Conservation (phyloP, 176 grass and related monocot species). For the Canna indica region DNA sequence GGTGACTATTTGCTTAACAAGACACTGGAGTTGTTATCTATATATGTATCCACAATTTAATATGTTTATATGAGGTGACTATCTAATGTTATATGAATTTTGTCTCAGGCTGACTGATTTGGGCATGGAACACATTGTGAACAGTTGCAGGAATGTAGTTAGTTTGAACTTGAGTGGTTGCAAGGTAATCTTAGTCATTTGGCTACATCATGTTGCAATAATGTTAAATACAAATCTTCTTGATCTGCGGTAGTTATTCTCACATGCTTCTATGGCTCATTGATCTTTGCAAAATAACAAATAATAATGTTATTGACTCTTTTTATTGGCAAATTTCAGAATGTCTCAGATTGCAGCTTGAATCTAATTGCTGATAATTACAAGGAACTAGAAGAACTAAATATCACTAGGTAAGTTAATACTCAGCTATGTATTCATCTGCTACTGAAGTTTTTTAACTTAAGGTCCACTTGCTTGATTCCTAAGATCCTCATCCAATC, state of each 20-base stretch:
- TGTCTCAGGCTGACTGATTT: constrained; percentile 52
- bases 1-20: constrained; percentile 39
- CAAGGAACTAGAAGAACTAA: constrained; percentile 46
- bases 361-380: constrained; percentile 57
- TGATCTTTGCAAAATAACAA: neutral
- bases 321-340: constrained; percentile 39
- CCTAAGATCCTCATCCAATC: neutral
- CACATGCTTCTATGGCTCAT: neutral
- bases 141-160: constrained; percentile 61
- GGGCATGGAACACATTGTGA: constrained; percentile 43
- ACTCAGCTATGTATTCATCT: neutral
- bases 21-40: constrained; percentile 1
- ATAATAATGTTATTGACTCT: neutral
- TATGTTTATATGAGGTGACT: no score
- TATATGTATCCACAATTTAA: constrained; percentile 8
- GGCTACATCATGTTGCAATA: neutral
- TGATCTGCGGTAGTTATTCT: neutral
- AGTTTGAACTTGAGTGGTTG: constrained; percentile 88
- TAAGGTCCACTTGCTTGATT: neutral
- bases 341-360: constrained; percentile 57
- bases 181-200: constrained; percentile 40
- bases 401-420: constrained; percentile 71
- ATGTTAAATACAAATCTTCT: neutral
- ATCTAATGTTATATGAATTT: neutral
- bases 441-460: neutral